phyloP scores from a whole-genome alignment of 2,329 filamentous ascomycete species.

The Neurospora sp. region DNA sequence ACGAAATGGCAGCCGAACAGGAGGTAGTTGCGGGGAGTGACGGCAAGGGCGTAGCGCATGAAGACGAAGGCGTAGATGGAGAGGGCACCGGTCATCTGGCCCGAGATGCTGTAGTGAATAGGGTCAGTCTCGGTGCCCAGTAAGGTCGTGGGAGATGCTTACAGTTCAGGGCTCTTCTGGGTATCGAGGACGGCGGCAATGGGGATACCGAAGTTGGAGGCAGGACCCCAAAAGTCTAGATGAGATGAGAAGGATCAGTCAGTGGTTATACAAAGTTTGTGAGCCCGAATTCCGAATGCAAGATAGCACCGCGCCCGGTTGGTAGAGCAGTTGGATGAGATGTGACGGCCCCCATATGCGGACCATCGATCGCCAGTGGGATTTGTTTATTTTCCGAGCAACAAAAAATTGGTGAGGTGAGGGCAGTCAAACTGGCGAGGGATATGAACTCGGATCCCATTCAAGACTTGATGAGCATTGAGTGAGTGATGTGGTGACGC shows the following conservation, averaged over 20 bases:
- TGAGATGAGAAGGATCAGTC: constrained; percentile 12
- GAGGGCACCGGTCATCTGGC: constrained; percentile 57
- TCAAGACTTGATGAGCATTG: not conserved
- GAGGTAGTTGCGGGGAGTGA: constrained; percentile 57
- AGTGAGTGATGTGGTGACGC: not conserved
- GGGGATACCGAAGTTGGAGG: constrained; percentile 79
- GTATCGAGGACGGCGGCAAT: constrained; percentile 72
- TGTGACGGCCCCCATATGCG: not conserved
- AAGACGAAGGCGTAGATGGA: constrained; percentile 59
- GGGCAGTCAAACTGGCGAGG: not conserved
- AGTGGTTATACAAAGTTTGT: not conserved
- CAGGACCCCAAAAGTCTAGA: constrained; percentile 78
- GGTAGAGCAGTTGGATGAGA: constrained; percentile 6
- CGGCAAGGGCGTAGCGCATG: constrained; percentile 61
- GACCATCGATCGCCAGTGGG: not conserved
- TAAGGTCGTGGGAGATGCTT: constrained; percentile 14
- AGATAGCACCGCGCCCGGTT: constrained; percentile 21
- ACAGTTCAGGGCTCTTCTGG: constrained; percentile 77
- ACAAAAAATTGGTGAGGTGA: not conserved
- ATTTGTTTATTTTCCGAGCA: not conserved
- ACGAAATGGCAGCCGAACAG: constrained; percentile 61
- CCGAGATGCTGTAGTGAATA: constrained; percentile 46
- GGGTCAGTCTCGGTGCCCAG: too few relatives aligned
- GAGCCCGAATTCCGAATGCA: not conserved
- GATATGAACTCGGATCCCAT: not conserved